phyloP scores from a whole-genome alignment of 2,329 filamentous ascomycete species.

The Alternaria conjuncta region DNA sequence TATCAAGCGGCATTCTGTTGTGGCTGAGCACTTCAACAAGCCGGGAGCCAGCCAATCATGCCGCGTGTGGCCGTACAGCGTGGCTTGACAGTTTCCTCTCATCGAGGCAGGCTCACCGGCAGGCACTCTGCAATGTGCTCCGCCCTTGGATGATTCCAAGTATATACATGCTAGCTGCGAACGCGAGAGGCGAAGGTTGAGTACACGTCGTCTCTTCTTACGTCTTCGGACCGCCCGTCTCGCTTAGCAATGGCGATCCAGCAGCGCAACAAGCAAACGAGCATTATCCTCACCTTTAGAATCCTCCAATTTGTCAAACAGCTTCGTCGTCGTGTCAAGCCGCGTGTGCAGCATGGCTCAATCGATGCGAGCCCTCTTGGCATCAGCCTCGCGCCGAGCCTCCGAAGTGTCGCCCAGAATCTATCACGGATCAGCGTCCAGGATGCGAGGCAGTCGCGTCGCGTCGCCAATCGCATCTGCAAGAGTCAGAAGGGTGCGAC shows the following conservation, averaged over 20 bases:
- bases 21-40: constrained; percentile 20
- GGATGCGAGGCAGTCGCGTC: constrained; percentile 29
- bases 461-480: constrained; percentile 7
- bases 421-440: constrained; percentile 30
- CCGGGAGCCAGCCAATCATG: constrained; percentile 22
- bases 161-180: constrained; percentile 30
- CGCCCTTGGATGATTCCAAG: constrained; percentile 23
- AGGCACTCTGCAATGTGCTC: constrained; percentile 38
- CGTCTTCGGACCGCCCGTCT: constrained; percentile 20
- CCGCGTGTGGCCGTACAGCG: constrained; percentile 18
- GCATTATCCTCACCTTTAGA: constrained; percentile 47
- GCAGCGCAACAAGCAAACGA: constrained; percentile 32
- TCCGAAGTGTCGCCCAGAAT: constrained; percentile 37
- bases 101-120: constrained; percentile 23
- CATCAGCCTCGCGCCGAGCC: constrained; percentile 23
- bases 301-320: constrained; percentile 49
- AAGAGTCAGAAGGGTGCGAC: constrained; percentile 18
- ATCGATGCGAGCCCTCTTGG: constrained; percentile 30
- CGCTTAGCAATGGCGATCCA: constrained; percentile 42
- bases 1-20: neutral
- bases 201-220: constrained; percentile 30
- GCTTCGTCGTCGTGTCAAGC: constrained; percentile 47
- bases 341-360: constrained; percentile 33
- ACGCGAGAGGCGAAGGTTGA: constrained; percentile 15
- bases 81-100: constrained; percentile 23